Percentiles rank a stretch among this genome's conserved stretches.
phyloP scores from a whole-genome alignment of 371 early-diverging fungal species.

The Circinella minor region DNA sequence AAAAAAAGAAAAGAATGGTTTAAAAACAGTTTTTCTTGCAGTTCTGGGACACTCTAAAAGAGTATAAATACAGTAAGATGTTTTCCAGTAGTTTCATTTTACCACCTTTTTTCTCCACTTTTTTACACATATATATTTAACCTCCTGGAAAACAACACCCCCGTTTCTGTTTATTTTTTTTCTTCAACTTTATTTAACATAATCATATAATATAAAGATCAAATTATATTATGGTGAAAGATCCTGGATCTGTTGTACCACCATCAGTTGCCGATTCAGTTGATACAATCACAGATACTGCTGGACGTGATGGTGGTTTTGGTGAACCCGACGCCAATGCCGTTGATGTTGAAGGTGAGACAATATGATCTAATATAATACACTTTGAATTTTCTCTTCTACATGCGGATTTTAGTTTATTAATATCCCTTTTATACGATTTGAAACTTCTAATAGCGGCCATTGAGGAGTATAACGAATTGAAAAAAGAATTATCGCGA shows the following conservation, averaged over 20 bases:
- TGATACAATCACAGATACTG: not conserved
- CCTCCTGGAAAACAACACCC: not conserved
- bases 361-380: not conserved
- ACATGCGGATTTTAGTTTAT: not conserved
- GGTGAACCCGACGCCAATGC: constrained; percentile 31
- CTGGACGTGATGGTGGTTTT: constrained; percentile 8
- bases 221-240: not conserved
- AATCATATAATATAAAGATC: not conserved
- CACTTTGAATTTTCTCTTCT: not conserved
- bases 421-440: constrained; percentile 18
- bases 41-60: not conserved
- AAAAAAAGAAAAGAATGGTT: no score
- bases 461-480: constrained; percentile 22
- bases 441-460: constrained; percentile 27
- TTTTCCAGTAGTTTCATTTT: not conserved
- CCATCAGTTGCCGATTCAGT: constrained; percentile 8
- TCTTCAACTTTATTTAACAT: not conserved
- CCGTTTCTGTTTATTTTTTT: not conserved
- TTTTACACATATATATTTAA: not conserved
- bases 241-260: not conserved
- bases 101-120: not conserved
- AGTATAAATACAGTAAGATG: constrained; percentile 4
- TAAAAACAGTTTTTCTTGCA: not conserved
- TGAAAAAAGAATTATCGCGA: constrained; percentile 25
- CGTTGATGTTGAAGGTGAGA: constrained; percentile 27